Evolutionary conservation across 495 filamentous ascomycete species (phyloP), one percentile per base, ranked within the genome.

Genomic region (Astrocystis sublimbata): DNA sequence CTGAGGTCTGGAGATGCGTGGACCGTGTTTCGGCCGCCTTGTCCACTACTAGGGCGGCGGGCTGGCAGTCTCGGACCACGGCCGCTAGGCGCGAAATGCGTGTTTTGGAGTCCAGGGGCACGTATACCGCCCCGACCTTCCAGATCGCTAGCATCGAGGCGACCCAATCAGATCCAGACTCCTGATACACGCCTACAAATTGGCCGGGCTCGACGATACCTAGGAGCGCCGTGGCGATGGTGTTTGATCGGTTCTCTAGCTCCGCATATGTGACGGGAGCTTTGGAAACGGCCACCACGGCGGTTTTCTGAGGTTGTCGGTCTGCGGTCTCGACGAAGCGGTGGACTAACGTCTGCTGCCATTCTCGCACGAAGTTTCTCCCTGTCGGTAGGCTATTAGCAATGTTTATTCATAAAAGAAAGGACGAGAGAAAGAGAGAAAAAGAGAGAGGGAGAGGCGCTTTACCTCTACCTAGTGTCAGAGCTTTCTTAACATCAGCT

Each of bases 141-240:
- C 80, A 41, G 49, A 86, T 79, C 4, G 82, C 86, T 0, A 87
- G 76, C 12, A 86, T 47, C 0, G 82, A 83, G n/a, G 65, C 75
- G 8, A 81, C 67, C 76, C 73, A 82, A 38, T 81, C 73, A 2
- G 69, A 15, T 1, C 65, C 26, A 0, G 83, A 65, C 15, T 75
- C 62, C 12, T 23, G 5, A 51, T 52, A 40, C 10, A 42, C 31
- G 0, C 17, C 38, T 3, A 17, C 35, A 24, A 13, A 24, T 23
- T 68, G 47, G 2, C 60, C 24, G 5, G 19, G 24, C 21, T 17
- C 6, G 21, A 45, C 28, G 10, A 31, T 3, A 7, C 23, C 19
- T 12, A 6, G 50, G 6, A 57, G 10, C 10, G 31, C 21, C 12
- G 33, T 26, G 5, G 52, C 52, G 23, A 55, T 55, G 19, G 12